Percentiles rank a stretch among this genome's conserved stretches.
Conservation (phyloP, 2,329 filamentous ascomycete genomes). For the Pyricularia grisea region DNA sequence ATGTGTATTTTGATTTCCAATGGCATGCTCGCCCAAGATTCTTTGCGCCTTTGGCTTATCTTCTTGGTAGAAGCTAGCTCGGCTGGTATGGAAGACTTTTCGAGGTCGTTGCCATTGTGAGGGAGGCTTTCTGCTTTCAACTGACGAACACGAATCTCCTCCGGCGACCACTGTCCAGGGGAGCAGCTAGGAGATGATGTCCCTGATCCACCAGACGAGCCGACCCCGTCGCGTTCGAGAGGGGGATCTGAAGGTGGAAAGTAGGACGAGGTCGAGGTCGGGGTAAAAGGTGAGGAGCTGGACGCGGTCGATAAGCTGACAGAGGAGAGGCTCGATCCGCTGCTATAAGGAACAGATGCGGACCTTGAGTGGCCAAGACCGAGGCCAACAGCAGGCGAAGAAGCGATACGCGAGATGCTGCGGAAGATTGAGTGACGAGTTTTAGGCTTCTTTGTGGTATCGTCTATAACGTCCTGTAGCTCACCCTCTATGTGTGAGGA, state of each 20-base stretch:
- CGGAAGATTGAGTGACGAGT: conserved; percentile 61
- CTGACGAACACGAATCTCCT: background rate
- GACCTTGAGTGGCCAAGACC: conserved; percentile 50
- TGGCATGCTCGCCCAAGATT: conserved; percentile 64
- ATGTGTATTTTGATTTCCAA: conserved; percentile 73
- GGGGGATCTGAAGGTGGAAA: background rate
- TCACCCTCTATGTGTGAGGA: conserved; percentile 32
- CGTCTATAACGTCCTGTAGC: background rate
- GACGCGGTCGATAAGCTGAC: conserved; percentile 37
- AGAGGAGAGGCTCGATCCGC: conserved; percentile 41
- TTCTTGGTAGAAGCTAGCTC: conserved; percentile 30
- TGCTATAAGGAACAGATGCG: conserved; percentile 57
- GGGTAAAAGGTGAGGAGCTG: conserved; percentile 12
- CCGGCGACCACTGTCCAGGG: background rate
- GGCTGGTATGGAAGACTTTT: conserved; percentile 52
- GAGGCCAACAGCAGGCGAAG: conserved; percentile 61
- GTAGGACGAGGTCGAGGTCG: background rate
- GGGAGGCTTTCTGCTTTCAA: background rate
- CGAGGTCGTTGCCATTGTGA: background rate
- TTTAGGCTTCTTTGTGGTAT: conserved; percentile 17
- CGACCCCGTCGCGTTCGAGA: background rate
- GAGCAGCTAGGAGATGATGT: background rate
- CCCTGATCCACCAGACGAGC: background rate
- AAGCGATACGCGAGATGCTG: conserved; percentile 72
- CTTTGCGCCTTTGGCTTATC: background rate